phyloP scores from a whole-genome alignment of 768 basidiomycete genomes.

The Neoboletus subvelutipes region DNA sequence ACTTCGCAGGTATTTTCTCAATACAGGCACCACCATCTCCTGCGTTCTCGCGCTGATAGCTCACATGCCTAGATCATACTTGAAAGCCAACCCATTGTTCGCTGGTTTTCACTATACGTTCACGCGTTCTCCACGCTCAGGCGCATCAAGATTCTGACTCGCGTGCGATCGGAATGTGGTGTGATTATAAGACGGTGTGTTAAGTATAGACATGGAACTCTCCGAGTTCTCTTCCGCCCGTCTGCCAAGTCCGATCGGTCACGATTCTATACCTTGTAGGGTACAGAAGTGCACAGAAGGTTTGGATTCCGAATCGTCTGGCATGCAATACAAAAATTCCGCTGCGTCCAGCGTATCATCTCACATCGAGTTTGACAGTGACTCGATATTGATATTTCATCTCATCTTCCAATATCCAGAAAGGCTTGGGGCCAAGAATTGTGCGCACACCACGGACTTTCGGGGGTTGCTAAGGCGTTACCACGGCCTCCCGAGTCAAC shows the following conservation, averaged over 20 bases:
- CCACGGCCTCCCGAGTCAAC: conserved; percentile 13
- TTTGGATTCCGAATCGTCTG: not conserved
- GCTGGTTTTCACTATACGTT: conserved; percentile 16
- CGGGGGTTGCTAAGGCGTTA: conserved; percentile 10
- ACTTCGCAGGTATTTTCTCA: not conserved
- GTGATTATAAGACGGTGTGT: conserved; percentile 17
- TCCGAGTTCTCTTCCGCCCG: not conserved
- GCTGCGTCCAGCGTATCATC: not conserved
- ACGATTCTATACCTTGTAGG: not conserved
- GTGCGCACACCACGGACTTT: not conserved
- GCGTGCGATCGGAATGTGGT: not conserved
- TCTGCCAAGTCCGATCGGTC: conserved; percentile 1
- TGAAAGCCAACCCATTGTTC: conserved; percentile 17
- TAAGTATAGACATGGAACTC: conserved; percentile 4
- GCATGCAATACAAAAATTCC: not conserved
- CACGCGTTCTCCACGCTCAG: conserved; percentile 3
- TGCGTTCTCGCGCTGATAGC: conserved; percentile 6
- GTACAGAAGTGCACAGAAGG: not conserved
- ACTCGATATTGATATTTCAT: conserved; percentile 3
- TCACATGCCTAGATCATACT: conserved; percentile 12
- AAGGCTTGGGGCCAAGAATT: not conserved
- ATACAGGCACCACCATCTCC: not conserved
- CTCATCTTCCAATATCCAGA: not conserved
- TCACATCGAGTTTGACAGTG: not conserved
- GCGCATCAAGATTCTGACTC: not conserved